Conservation (phyloP, 2,329 filamentous ascomycete genomes). For the Zasmidium cellare region DNA sequence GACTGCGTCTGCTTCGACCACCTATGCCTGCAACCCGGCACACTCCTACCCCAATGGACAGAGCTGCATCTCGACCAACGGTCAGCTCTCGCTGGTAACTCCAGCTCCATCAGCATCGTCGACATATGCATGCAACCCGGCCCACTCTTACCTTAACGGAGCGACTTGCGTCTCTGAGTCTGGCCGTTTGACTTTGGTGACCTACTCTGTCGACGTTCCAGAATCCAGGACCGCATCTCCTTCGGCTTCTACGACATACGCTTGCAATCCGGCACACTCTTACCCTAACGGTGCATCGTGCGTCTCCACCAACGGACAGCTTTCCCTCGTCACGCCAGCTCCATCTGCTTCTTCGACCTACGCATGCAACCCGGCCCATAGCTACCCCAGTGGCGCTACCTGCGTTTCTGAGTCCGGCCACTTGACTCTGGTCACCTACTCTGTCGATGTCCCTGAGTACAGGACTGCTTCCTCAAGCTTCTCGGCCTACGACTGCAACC, state of each 20-base stretch:
- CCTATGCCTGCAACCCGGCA: constrained; percentile 23
- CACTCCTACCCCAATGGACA: constrained; percentile 19
- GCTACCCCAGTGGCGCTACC: constrained; percentile 19
- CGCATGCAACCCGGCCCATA: constrained; percentile 25
- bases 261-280: constrained; percentile 24
- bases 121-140: constrained; percentile 24
- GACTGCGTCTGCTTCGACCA: neutral
- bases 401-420: constrained; percentile 20
- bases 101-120: neutral
- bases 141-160: constrained; percentile 21
- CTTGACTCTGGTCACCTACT: constrained; percentile 20
- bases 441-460: constrained; percentile 1
- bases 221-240: neutral
- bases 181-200: constrained; percentile 21
- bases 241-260: constrained; percentile 9
- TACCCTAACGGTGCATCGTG: constrained; percentile 20
- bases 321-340: constrained; percentile 17
- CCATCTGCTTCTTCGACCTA: constrained; percentile 5
- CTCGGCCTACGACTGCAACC: constrained; percentile 23
- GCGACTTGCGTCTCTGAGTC: constrained; percentile 17
- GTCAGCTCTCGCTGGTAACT: constrained; percentile 18
- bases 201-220: neutral
- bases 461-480: neutral
- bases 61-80: constrained; percentile 17
- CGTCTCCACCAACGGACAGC: constrained; percentile 16